A percentile compares a stretch with the other conserved stretches of the same genome.
phyloP scores from a whole-genome alignment of 2,329 filamentous ascomycete genomes.

The Alternaria gaisen region DNA sequence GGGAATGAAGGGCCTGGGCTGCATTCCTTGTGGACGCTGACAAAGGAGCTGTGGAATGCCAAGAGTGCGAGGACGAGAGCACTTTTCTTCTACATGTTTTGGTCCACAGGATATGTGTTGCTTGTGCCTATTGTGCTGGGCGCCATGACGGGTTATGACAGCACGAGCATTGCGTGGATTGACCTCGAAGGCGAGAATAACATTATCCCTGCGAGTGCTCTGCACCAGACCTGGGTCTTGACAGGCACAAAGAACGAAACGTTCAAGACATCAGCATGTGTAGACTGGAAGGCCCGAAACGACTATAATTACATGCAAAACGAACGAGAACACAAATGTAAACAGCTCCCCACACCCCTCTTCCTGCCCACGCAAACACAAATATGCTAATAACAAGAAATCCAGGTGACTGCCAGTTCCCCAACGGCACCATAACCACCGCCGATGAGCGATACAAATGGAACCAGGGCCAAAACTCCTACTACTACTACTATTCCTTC shows the following conservation, averaged over 20 bases:
- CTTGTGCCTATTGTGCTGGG: conserved; percentile 42
- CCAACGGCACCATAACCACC: conserved; percentile 31
- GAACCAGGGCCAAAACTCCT: not conserved
- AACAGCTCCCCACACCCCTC: not conserved
- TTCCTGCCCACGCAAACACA: no score
- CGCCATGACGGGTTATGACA: conserved; percentile 53
- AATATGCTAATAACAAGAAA: not conserved
- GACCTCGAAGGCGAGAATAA: conserved; percentile 35
- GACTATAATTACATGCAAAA: not conserved
- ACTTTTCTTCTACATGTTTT: conserved; percentile 43
- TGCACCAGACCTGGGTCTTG: conserved; percentile 16
- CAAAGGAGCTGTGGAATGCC: conserved; percentile 35
- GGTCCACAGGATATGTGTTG: conserved; percentile 43
- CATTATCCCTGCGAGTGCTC: conserved; percentile 35
- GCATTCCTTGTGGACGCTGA: conserved; percentile 34
- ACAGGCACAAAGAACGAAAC: conserved; percentile 22
- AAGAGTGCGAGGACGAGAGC: conserved; percentile 32
- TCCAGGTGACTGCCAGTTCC: conserved; percentile 32
- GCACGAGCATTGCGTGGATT: conserved; percentile 37
- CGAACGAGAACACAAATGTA: not conserved
- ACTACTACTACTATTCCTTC: not conserved
- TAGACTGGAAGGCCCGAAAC: not conserved
- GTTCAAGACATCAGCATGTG: conserved; percentile 22
- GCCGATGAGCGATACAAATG: not conserved
- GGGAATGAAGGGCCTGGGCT: conserved; percentile 40